Base-by-base conservation (phyloP, 306 rosid genomes). In the Castanospermum australe region DNA sequence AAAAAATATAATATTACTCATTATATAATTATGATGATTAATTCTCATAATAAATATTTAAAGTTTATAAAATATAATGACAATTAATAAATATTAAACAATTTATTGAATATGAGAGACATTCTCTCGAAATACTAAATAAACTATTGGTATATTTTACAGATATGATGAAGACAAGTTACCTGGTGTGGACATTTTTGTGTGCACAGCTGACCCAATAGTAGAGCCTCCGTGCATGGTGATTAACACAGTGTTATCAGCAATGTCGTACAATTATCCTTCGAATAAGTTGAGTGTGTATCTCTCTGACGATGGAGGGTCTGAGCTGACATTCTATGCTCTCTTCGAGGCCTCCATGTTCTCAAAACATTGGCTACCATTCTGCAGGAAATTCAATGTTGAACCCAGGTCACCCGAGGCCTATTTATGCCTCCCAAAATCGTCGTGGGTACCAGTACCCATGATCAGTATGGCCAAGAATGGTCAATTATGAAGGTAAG, bases 191-290 rank as follows among this genome's bases (percentile, higher is more conserved):
- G 97, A 90, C 83, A 82, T 87, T 0, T 89, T 90, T 78, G 88
- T 92, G n/a, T 90, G 93, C 87, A 92, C 95, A 3, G 95, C 95
- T 3, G 97, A 92, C 73, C 93, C 92, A 14, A 74, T 0, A 38
- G 22, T 90, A 62, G 97, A 90, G 81, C 93, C 95, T n/a, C 95
- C 97, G 60, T 68, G 22, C 0, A 59, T 92, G 84, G 93, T 87
- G 89, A 78, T 92, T 10, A 92, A 73, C 87, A 92, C 93, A 8
- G 78, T 92, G 0, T 81, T 92, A 64, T 87, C 92, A 2, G 86
- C 71, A 0, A 84, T 92, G 89, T 67, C 90, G 0, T 90, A 68
- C 68, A 84, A 89, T 42, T 90, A 90, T 61, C 92, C 96, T 30
- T 35, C 91, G 2, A 79, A 87, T 8, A 92, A 89, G 81, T 17